Base-by-base conservation (phyloP, 352 stramenopile species). In the Phytophthora capsici region DNA sequence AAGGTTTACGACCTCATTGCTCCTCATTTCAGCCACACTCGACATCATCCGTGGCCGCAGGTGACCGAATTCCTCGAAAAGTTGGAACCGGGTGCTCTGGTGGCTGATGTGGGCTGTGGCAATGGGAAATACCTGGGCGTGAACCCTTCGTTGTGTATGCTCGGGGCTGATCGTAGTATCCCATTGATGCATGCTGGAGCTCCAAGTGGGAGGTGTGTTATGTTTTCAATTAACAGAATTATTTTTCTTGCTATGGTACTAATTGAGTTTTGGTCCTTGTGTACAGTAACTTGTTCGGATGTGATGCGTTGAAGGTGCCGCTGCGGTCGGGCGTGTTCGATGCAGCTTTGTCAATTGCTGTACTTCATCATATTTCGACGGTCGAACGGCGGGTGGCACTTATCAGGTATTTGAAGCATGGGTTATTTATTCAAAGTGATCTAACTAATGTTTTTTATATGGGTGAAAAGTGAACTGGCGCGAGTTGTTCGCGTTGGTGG, bases 1-100 rank as follows among this genome's bases (percentile, higher is more conserved):
- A 88, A 89, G 20, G 84, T 95, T 16, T 95, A 94, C 75, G 85
- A 94, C 68, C 77, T 78, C 57, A 95, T 95, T 57, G 87, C 87
- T 36, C 77, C 80, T 44, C 87, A 95, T 63, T 94, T 94, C 53
- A 93, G 79, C 59, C 87, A 92, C 58, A 94, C 85, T n/a, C 77
- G 87, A 26, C 87, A 95, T 49, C 74, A 88, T 37, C 85, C 84
- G 57, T 94, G 87, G 87, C 87, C 87, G 28, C 77, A 90, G 52
- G 87, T 95, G 32, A 82, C 69, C 3, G 41, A 66, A n/a, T 94
- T 94, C 49, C 56, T 95, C 4, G 26, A 62, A 0, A 48, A 68
- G 23, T 76, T 91, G 41, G 51, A 60, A n/a, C 30, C 40, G 17
- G 84, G 74, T n/a, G 48, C 80, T 30, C 62, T 95, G 2, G 85